Base-by-base conservation (phyloP, 2,329 filamentous ascomycete genomes). In the Colletotrichum melonis region DNA sequence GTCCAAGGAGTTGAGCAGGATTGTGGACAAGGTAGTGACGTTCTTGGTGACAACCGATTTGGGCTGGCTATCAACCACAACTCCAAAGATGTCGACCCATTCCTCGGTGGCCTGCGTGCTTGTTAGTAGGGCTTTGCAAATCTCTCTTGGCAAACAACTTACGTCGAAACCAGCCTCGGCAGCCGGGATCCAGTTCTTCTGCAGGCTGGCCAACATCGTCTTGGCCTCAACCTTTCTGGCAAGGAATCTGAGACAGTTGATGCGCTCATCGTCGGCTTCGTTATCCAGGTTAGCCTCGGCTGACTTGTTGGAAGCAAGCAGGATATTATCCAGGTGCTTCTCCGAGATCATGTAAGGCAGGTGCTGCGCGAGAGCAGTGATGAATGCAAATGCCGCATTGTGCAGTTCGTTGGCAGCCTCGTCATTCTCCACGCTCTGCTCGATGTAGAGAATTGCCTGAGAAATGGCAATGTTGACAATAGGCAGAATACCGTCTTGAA, bases 271-370 rank as follows among this genome's bases (percentile, higher is more conserved):
- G 70, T 91, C 88, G 30, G 91, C 90, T 66, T 92, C 89, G 5
- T 88, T 86, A 28, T 91, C 88, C 32, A 95, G 82, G 35, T 84
- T 85, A 22, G 86, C 87, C 68, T 88, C 88, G 19, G 94, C 92
- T 59, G 95, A 97, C 62, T 87, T 86, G 80, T 93, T 93, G 5
- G 94, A 95, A 12, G 94, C 88, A 16, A 87, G 84, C 30, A 98
- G 84, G 59, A 97, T 88, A 62, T 89, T 90, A 75, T 94, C 91
- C 12, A 98, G 83, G 77, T 96, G 92, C 5, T 89, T 87, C 1
- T 90, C 90, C 12, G 95, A 94, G 74, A 98, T 87, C 91, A 98
- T 97, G 83, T 94, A 98, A 1, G 96, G 95, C 30, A 98, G 85
- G 77, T 97, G 91, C 76, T 97, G 92, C 14, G 96, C 90, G 57